Conservation (phyloP, 495 filamentous ascomycete species). For the Daldinia caldariorum region DNA sequence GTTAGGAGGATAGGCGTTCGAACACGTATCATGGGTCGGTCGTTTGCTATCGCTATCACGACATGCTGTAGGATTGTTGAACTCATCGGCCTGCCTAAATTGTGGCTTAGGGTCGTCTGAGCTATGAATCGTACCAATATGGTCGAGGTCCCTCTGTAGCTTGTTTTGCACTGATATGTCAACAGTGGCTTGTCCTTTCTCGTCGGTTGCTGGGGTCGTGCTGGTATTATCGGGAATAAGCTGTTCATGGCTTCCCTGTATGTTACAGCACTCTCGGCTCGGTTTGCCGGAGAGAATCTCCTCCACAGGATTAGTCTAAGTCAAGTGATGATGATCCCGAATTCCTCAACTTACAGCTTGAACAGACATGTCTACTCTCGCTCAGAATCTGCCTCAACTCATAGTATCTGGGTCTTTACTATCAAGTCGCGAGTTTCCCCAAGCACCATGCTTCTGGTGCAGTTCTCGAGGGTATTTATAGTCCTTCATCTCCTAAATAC, state of each 20-base stretch:
- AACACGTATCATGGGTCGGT: background rate
- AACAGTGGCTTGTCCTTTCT: slow-evolving; percentile 6
- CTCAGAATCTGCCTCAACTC: background rate
- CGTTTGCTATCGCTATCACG: slow-evolving; percentile 2
- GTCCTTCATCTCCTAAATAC: background rate
- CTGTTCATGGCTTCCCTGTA: background rate
- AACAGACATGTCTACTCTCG: slow-evolving; percentile 1
- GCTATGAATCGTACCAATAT: background rate
- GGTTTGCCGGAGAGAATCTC: background rate
- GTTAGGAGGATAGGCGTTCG: background rate
- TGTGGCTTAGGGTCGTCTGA: background rate
- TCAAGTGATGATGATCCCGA: background rate
- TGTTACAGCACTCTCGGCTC: background rate
- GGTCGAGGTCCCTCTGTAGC: background rate
- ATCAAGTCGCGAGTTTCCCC: background rate
- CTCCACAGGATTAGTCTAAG: slow-evolving; percentile 3
- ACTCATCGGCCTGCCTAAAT: background rate
- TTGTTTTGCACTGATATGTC: background rate
- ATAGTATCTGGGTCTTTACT: background rate
- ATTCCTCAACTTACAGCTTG: slow-evolving; percentile 11
- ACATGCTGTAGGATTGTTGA: background rate
- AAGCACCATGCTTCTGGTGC: background rate
- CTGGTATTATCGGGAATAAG: background rate
- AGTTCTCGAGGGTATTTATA: background rate
- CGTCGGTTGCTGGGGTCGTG: background rate